phyloP scores from a whole-genome alignment of 2,329 filamentous ascomycete genomes.

The Aspergillus sp. region DNA sequence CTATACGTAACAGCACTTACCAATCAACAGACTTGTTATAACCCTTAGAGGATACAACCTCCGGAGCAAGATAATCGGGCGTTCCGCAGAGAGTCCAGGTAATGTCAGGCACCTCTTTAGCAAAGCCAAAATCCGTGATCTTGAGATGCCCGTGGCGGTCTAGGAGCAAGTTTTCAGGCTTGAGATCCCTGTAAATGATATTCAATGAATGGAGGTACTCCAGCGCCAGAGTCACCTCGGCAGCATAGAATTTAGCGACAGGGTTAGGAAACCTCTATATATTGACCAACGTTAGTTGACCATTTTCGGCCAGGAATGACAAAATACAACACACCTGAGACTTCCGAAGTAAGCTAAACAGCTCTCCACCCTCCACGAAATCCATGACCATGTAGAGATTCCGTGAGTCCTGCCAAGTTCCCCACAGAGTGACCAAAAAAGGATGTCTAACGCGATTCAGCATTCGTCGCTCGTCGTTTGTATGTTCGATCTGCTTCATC shows the following conservation, averaged over 20 bases:
- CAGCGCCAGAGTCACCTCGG: slow-evolving; percentile 90
- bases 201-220: slow-evolving; percentile 94
- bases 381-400: slow-evolving; percentile 99
- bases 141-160: slow-evolving; percentile 93
- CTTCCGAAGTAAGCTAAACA: slow-evolving; percentile 93
- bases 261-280: slow-evolving; percentile 92
- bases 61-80: slow-evolving; percentile 93
- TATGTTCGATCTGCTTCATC: slow-evolving; percentile 99
- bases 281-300: not conserved
- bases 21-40: slow-evolving; percentile 99
- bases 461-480: slow-evolving; percentile 96
- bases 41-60: slow-evolving; percentile 98
- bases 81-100: slow-evolving; percentile 99
- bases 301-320: not conserved
- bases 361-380: slow-evolving; percentile 96
- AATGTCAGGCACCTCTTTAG: slow-evolving; percentile 97
- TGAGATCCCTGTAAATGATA: slow-evolving; percentile 97
- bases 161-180: slow-evolving; percentile 88
- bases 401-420: slow-evolving; percentile 91
- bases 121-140: slow-evolving; percentile 98
- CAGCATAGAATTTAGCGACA: slow-evolving; percentile 98
- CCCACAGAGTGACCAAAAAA: slow-evolving; percentile 97
- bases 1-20: slow-evolving; percentile 55
- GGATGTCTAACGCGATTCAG: slow-evolving; percentile 95
- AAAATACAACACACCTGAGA: slow-evolving; percentile 66